Conservation (phyloP, 305 asterid species). For the Fraxinus ornus region DNA sequence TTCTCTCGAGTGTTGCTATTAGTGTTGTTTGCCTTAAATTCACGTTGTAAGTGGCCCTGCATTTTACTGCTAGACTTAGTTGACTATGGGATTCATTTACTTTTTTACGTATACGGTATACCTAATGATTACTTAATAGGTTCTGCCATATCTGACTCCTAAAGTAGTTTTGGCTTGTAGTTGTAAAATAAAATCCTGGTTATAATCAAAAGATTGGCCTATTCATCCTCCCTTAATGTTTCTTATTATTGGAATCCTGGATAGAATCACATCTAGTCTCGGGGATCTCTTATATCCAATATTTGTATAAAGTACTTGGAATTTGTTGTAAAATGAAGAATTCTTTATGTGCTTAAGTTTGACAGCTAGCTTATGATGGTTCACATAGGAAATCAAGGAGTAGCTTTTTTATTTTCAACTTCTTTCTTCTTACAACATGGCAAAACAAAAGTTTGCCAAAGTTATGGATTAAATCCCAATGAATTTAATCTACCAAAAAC, state of each 20-base stretch:
- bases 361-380: background rate
- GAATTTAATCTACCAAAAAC: background rate
- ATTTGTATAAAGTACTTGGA: background rate
- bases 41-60: background rate
- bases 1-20: background rate
- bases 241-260: background rate
- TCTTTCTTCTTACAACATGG: background rate
- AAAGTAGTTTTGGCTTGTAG: background rate
- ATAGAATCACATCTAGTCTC: background rate
- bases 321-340: background rate
- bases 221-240: background rate
- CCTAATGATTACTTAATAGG: background rate
- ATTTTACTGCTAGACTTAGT: background rate
- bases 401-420: background rate
- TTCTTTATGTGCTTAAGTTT: background rate
- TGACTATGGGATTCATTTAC: background rate
- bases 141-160: background rate
- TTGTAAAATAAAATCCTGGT: background rate
- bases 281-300: background rate
- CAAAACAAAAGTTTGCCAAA: background rate
- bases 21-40: background rate
- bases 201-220: background rate
- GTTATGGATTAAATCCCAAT: background rate
- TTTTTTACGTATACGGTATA: background rate
- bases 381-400: background rate